Conservation (phyloP, 192 early-diverging fungal species). For the Dissophora globulifera region DNA sequence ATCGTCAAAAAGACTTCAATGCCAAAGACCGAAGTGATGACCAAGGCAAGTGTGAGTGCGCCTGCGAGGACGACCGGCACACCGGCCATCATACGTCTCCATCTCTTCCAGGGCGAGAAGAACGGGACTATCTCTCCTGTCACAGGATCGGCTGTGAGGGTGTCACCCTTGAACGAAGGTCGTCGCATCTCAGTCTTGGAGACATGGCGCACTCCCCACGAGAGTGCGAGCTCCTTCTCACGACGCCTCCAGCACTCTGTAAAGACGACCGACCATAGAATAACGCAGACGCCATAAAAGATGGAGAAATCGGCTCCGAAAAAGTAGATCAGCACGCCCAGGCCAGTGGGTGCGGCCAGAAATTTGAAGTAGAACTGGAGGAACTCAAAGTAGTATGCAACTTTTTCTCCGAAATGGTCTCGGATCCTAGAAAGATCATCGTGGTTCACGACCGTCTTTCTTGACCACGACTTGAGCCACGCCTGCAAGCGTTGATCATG, state of each 20-base stretch:
- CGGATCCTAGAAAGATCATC: conserved; percentile 80
- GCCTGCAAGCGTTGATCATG: too few species aligned
- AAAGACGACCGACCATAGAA: conserved; percentile 76
- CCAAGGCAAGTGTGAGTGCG: conserved; percentile 65
- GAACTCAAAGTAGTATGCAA: conserved; percentile 95
- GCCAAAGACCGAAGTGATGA: conserved; percentile 76
- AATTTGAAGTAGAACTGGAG: conserved; percentile 87
- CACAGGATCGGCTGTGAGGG: conserved; percentile 64
- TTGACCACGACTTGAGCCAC: conserved; percentile 86
- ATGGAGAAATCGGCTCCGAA: conserved; percentile 67
- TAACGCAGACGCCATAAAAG: conserved; percentile 70
- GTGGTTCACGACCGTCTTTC: conserved; percentile 80
- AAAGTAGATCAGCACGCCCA: conserved; percentile 72
- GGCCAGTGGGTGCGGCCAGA: conserved; percentile 72
- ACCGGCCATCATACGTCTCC: conserved; percentile 67
- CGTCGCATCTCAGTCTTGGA: conserved; percentile 70
- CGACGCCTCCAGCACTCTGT: conserved; percentile 87
- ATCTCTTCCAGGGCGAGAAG: conserved; percentile 77
- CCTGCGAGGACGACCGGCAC: conserved; percentile 69
- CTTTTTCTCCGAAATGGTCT: conserved; percentile 88
- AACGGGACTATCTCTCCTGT: conserved; percentile 80
- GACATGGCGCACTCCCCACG: conserved; percentile 79
- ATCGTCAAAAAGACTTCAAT: conserved; percentile 81
- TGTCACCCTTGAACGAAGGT: conserved; percentile 76
- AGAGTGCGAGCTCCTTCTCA: conserved; percentile 73